Evolutionary conservation across 2,329 filamentous ascomycete species (phyloP), one percentile per base, ranked within the genome.

Genomic region (Aspergillus novofumigatus): DNA sequence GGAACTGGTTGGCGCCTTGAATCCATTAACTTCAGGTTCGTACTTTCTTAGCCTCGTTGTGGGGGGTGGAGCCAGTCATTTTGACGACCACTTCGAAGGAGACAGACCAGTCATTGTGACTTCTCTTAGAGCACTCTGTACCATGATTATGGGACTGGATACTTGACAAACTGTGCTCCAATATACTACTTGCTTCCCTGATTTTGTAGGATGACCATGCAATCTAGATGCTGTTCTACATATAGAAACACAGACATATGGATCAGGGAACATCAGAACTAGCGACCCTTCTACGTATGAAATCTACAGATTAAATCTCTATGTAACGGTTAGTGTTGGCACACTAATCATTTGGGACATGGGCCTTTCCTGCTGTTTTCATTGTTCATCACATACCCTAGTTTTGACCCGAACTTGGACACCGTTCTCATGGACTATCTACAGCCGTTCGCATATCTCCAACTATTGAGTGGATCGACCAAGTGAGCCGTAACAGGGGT

Each of bases 1-100:
- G 52, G 35, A 32, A 42, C 51, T 51, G 47, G 47, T 53, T 57
- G 53, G 52, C 45, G 50, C 42, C 25, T 51, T 38, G 29, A 47
- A 38, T 38, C 32, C 32, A 38, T 17, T 11, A 35, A 44, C 3
- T 21, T 29, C 49, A 32, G 35, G n/a, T 26, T 38, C 29, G 49
- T 8, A 17, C 21, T 21, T 23, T 14, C n/a, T 25, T 20, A 20
- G 3, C 11, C 42, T 23, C 17, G 11, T 11, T 21, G 17, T 50
- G 3, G 20, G 42, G 14, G 21, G 42, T 17, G 42, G 42, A 45
- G n/a, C n/a, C 20, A 10, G 8, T 45, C n/a, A 23, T 44, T 20
- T 20, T 23, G 20, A 45, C 2, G 14, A 6, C 32, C 11, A 17
- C 11, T 35, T 6, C 2, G 4, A 3, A 32, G 11, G 14, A 14